Percentiles rank a stretch among this genome's conserved stretches.
phyloP scores from a whole-genome alignment of 768 basidiomycete species.

The Pleurotus tuoliensis region DNA sequence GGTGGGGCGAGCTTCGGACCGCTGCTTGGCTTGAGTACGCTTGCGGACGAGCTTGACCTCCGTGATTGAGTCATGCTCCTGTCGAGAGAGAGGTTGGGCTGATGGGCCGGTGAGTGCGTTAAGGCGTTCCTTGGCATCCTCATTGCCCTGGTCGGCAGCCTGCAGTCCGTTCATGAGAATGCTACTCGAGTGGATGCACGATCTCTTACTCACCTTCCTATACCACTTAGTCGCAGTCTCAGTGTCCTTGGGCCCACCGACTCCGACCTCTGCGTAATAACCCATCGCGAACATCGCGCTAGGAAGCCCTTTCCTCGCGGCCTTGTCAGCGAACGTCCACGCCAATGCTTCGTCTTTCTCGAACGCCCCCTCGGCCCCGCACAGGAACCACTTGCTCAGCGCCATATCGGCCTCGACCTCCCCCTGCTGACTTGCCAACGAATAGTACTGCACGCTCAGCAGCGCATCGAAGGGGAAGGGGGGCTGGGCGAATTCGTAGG shows the following conservation, averaged over 20 bases:
- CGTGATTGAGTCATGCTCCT: conserved; percentile 78
- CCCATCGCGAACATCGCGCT: conserved; percentile 95
- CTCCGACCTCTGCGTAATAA: conserved; percentile 91
- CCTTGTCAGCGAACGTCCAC: conserved; percentile 87
- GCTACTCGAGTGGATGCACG: conserved; percentile 1
- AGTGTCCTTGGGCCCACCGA: conserved; percentile 67
- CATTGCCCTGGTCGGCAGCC: conserved; percentile 76
- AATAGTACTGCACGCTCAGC: conserved; percentile 88
- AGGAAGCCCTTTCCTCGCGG: conserved; percentile 66
- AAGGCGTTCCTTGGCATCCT: conserved; percentile 75
- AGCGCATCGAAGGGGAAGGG: conserved; percentile 87
- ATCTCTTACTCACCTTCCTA: conserved; percentile 28
- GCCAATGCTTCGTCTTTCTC: conserved; percentile 88
- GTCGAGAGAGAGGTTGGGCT: conserved; percentile 65
- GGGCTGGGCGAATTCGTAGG: conserved; percentile 86
- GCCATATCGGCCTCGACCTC: conserved; percentile 97
- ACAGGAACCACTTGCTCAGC: conserved; percentile 94
- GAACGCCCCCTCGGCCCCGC: conserved; percentile 60
- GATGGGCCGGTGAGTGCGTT: conserved; percentile 58
- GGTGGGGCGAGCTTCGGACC: conserved; percentile 33
- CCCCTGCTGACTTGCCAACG: conserved; percentile 75
- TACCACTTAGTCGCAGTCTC: conserved; percentile 79
- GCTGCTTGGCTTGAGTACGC: conserved; percentile 66
- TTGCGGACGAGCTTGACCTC: conserved; percentile 79
- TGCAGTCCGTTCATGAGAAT: conserved; percentile 20